These are phyloP conservation scores for Chamaenerion angustifolium DNA, from an alignment of 345 rosid species.

Conservation along the genomic window DNA sequence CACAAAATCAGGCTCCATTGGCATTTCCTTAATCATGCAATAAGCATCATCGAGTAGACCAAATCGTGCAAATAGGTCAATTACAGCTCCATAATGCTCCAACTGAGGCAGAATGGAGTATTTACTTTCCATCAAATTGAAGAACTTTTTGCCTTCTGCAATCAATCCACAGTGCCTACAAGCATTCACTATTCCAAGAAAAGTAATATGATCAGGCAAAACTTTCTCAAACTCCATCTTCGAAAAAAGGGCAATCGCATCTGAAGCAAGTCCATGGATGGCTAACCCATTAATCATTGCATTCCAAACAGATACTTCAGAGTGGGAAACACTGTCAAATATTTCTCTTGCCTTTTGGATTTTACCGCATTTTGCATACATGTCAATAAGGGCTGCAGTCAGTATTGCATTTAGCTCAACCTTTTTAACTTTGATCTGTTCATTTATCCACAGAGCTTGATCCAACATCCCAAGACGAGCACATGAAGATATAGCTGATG, in stretches of 20 bases:
- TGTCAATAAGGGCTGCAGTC: conserved; percentile 55
- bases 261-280: conserved; percentile 50
- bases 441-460: conserved; percentile 53
- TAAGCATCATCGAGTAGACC: conserved; percentile 60
- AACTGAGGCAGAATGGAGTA: conserved; percentile 40
- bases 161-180: conserved; percentile 66
- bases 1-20: conserved; percentile 55
- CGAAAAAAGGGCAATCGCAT: conserved; percentile 35
- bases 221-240: conserved; percentile 42
- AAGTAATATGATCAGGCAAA: conserved; percentile 55
- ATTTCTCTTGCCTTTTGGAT: conserved; percentile 44
- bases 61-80: conserved; percentile 63
- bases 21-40: conserved; percentile 46
- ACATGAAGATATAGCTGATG: conserved; percentile 51
- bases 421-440: conserved; percentile 27
- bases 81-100: conserved; percentile 75
- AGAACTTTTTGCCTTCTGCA: conserved; percentile 40
- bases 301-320: conserved; percentile 62
- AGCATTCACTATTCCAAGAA: conserved; percentile 51
- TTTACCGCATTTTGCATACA: conserved; percentile 62
- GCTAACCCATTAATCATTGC: conserved; percentile 73
- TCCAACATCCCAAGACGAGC: conserved; percentile 49
- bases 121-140: conserved; percentile 33
- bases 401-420: conserved; percentile 41
- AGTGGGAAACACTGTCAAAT: conserved; percentile 24